Evolutionary conservation across 768 basidiomycete species (phyloP).

Genomic region (Suillus luteus): DNA sequence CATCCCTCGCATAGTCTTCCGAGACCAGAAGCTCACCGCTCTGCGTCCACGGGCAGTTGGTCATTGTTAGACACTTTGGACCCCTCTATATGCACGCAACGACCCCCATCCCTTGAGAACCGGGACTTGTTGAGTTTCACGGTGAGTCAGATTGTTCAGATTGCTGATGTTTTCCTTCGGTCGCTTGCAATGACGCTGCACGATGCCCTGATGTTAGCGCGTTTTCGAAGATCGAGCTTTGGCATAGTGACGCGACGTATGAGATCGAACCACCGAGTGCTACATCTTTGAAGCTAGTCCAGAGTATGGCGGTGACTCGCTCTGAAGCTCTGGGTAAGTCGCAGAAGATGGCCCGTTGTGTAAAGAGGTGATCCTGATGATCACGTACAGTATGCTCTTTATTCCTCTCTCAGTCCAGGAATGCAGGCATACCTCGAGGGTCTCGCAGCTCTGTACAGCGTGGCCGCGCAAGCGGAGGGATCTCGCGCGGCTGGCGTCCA

Average conservation of each 20-base stretch:
- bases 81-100: slow-evolving; percentile 83
- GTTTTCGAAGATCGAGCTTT: slow-evolving; percentile 42
- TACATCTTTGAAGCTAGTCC: slow-evolving; percentile 76
- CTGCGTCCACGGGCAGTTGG: slow-evolving; percentile 68
- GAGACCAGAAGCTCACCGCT: slow-evolving; percentile 72
- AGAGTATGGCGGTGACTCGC: slow-evolving; percentile 74
- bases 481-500: slow-evolving; percentile 59
- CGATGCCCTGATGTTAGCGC: slow-evolving; percentile 62
- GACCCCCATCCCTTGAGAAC: slow-evolving; percentile 69
- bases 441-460: slow-evolving; percentile 73
- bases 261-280: slow-evolving; percentile 78
- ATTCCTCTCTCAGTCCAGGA: slow-evolving; percentile 74
- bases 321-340: slow-evolving; percentile 75
- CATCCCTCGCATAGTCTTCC: slow-evolving; percentile 53
- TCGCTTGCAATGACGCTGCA: slow-evolving; percentile 70
- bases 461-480: slow-evolving; percentile 41
- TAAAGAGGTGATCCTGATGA: slow-evolving; percentile 17
- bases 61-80: slow-evolving; percentile 71
- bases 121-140: slow-evolving; percentile 70
- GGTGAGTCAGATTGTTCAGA: slow-evolving; percentile 38
- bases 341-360: neutral
- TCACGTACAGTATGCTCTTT: slow-evolving; percentile 64
- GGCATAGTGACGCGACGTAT: slow-evolving; percentile 74
- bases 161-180: slow-evolving; percentile 34
- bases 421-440: slow-evolving; percentile 79